phyloP scores from a whole-genome alignment of 208 protist genomes.

The Kentomonas sorsogonicus region DNA sequence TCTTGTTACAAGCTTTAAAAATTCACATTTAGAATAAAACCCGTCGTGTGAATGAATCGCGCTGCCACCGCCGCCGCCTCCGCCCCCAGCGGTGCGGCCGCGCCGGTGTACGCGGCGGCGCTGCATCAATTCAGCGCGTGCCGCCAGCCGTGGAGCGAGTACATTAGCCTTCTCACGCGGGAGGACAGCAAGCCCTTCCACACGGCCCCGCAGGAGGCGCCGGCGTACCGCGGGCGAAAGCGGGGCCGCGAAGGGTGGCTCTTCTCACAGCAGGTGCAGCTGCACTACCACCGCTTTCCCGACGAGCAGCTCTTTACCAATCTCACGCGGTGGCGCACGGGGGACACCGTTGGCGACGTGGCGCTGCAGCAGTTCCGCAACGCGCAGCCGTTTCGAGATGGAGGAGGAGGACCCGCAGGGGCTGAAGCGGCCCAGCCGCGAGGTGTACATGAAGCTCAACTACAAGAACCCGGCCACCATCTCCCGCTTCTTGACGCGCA shows the following conservation, averaged over 20 bases:
- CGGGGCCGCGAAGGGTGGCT: constrained; percentile 82
- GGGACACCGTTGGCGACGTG: constrained; percentile 80
- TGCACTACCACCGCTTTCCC: constrained; percentile 86
- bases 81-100: constrained; percentile 17
- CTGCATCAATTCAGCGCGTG: constrained; percentile 73
- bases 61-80: constrained; percentile 25
- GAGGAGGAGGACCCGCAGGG: constrained; percentile 82
- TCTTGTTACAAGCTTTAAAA: too few species aligned
- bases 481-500: constrained; percentile 82
- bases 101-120: constrained; percentile 65
- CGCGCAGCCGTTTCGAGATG: constrained; percentile 84
- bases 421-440: constrained; percentile 62
- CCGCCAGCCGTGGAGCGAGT: constrained; percentile 82
- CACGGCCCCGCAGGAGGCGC: constrained; percentile 65
- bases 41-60: background rate
- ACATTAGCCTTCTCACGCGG: constrained; percentile 68
- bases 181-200: constrained; percentile 73
- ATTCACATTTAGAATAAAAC: too few species aligned
- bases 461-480: constrained; percentile 91
- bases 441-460: constrained; percentile 92
- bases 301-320: constrained; percentile 86
- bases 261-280: constrained; percentile 84
- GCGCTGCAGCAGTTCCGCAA: constrained; percentile 87
- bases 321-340: constrained; percentile 77
- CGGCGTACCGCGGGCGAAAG: constrained; percentile 78